Base-by-base conservation (phyloP, 176 grass and related monocot genomes). In the Aegilops umbellulata region DNA sequence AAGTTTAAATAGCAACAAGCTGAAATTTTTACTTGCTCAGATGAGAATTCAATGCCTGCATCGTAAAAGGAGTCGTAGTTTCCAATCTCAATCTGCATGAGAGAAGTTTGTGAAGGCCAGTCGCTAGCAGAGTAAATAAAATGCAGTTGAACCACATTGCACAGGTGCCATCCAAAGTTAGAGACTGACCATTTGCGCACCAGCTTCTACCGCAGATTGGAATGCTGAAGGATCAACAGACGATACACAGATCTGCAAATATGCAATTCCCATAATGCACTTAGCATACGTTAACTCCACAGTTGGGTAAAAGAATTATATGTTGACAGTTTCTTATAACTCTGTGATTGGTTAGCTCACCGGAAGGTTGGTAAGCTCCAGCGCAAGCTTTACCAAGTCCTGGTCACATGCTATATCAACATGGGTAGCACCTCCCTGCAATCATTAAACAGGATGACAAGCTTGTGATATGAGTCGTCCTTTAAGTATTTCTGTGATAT, bases 51-150 rank as follows among this genome's bases (percentile, higher is more conserved):
- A 5, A 95, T 84, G 30, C 90, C 94, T 60, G 70, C 85, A 16
- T 91, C 97, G 22, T 96, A 98, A 78, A 98, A 98, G 20, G 94
- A 94, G 84, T 98, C 97, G 13, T 96, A 98, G 72, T 98, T 96
- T 85, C 97, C 94, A 44, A 98, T 94, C 83, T 98, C 97, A 85
- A 98, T 80, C 97, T 98, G 88, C 35, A 83, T 60, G n/a, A 78
- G 15, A 30, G 76, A 68, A 78, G 20, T 39, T 39, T 44, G 8
- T 23, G 17, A 68, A 71, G 9, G 15, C 12, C 47, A 38, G 22
- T 35, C 17, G 5, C 67, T 35, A 58, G 19, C 17, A 31, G 72
- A 27, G 22, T 16, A 62, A 46, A 84, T n/a, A 22, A 30, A 65
- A 47, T 76, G 8, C 2, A 32, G n/a, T 65, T 13, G 16, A 79